A percentile compares a stretch with the other conserved stretches of the same genome.
Evolutionary conservation across 2,329 filamentous ascomycete genomes (phyloP).

Genomic region (Microsporum canis): DNA sequence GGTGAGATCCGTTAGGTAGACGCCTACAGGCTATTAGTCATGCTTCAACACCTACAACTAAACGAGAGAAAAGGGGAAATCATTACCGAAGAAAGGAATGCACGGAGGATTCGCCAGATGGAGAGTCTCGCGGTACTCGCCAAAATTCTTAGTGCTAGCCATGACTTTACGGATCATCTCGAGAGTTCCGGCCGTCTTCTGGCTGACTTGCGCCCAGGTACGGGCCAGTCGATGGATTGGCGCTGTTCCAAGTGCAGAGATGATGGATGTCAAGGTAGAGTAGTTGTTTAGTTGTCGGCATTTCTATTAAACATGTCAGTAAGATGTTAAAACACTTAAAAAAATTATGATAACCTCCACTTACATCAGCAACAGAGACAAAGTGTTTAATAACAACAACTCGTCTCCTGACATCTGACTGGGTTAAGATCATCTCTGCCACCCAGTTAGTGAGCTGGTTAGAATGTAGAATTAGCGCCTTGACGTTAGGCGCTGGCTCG

Average conservation of each 20-base stretch:
- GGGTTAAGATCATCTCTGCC: slow-evolving; percentile 94
- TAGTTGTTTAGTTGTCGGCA: slow-evolving; percentile 91
- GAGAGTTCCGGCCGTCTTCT: slow-evolving; percentile 64
- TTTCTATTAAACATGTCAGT: slow-evolving; percentile 49
- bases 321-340: neutral
- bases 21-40: slow-evolving; percentile 45
- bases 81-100: slow-evolving; percentile 88
- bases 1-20: slow-evolving; percentile 92
- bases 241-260: slow-evolving; percentile 86
- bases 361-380: slow-evolving; percentile 84
- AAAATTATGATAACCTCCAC: slow-evolving; percentile 6
- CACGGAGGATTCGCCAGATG: slow-evolving; percentile 91
- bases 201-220: slow-evolving; percentile 89
- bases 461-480: slow-evolving; percentile 90
- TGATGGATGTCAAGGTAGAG: slow-evolving; percentile 93
- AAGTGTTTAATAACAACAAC: slow-evolving; percentile 98
- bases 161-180: slow-evolving; percentile 91
- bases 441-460: slow-evolving; percentile 99
- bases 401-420: slow-evolving; percentile 87
- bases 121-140: slow-evolving; percentile 85
- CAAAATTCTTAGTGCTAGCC: slow-evolving; percentile 97
- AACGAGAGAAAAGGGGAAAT: neutral
- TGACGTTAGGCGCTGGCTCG: slow-evolving; percentile 80
- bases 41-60: slow-evolving; percentile 12
- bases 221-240: slow-evolving; percentile 87